Base-by-base conservation (phyloP, 2,329 filamentous ascomycete genomes). In the Pseudophaeomoniella oleicola region DNA sequence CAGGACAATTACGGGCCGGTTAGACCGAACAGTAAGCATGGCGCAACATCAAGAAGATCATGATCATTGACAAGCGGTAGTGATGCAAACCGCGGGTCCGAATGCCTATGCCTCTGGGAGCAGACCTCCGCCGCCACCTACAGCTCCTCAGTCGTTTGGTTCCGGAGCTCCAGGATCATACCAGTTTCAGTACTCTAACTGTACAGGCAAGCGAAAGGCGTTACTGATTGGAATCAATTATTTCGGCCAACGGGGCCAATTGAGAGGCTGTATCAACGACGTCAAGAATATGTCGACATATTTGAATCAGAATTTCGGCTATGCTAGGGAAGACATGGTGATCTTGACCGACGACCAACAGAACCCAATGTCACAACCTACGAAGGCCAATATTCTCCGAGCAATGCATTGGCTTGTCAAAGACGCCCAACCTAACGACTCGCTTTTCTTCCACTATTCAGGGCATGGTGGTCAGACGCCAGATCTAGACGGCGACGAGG, bases 361-460 rank as follows among this genome's bases (percentile, higher is more conserved):
- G 56, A 94, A 94, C 50, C 84, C 85, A 16, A 93, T 94, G 82
- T 93, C 85, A 60, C 85, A 94, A 62, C 88, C 88, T 5, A 94
- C 86, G 4, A 94, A 94, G 59, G 81, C 84, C 47, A 96, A 96
- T 54, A 93, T 96, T 38, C 60, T 96, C 27, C 75, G 88, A 37
- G 88, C 88, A 18, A 96, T 96, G 88, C 87, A 94, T 56, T 96
- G 88, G 88, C 65, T 96, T 14, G 85, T 94, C 39, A 94, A 94
- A 61, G 87, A 94, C 53, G 87, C 88, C 3, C 73, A 73, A 39
- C 82, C 86, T 0, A 93, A 94, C 54, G 88, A 96, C 55, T 93
- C 88, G 3, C 70, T 96, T 4, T 96, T 96, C 63, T 94, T 96
- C 65, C 88, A 96, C 61, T 96, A 94, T 57, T 22, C 42, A 77